A percentile compares a stretch with the other conserved stretches of the same genome.
phyloP scores from a whole-genome alignment of 2,329 filamentous ascomycete genomes.

The Chaetomiaceae sp. region DNA sequence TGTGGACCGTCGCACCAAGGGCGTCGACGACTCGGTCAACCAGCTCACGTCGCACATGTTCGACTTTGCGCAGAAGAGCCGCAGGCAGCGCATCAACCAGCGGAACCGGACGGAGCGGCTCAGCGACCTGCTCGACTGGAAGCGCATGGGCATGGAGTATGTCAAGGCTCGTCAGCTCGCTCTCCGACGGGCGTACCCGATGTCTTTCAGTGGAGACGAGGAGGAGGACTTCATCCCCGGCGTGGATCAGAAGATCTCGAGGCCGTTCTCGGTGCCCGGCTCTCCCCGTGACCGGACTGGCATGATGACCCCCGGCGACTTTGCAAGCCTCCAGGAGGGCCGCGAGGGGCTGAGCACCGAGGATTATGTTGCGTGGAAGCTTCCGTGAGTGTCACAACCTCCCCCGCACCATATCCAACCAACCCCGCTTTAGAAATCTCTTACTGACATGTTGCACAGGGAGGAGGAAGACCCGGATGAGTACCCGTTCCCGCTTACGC shows the following conservation, averaged over 20 bases:
- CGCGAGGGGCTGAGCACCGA: constrained; percentile 90
- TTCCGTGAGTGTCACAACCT: constrained; percentile 76
- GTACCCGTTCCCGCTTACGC: constrained; percentile 55
- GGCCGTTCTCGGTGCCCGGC: constrained; percentile 89
- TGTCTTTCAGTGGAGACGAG: constrained; percentile 74
- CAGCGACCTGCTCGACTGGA: constrained; percentile 96
- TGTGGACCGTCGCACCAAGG: constrained; percentile 90
- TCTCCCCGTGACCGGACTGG: constrained; percentile 85
- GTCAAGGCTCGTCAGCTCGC: constrained; percentile 95
- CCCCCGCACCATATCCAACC: too few relatives aligned
- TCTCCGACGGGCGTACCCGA: constrained; percentile 83
- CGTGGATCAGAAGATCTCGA: constrained; percentile 89
- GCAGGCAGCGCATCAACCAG: constrained; percentile 96
- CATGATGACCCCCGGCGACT: constrained; percentile 99
- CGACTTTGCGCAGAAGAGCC: constrained; percentile 88
- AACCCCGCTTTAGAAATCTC: neutral
- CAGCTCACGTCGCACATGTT: constrained; percentile 90
- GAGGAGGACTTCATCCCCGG: constrained; percentile 89
- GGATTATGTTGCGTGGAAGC: constrained; percentile 96
- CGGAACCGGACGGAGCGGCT: constrained; percentile 92
- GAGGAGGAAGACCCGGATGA: constrained; percentile 90
- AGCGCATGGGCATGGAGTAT: constrained; percentile 99
- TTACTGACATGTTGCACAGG: constrained; percentile 44
- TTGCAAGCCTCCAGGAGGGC: constrained; percentile 91
- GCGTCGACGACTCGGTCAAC: constrained; percentile 95